These are phyloP conservation scores for Myxozyma neotropica DNA, from an alignment of 805 yeast species.

Conservation along the genomic window DNA sequence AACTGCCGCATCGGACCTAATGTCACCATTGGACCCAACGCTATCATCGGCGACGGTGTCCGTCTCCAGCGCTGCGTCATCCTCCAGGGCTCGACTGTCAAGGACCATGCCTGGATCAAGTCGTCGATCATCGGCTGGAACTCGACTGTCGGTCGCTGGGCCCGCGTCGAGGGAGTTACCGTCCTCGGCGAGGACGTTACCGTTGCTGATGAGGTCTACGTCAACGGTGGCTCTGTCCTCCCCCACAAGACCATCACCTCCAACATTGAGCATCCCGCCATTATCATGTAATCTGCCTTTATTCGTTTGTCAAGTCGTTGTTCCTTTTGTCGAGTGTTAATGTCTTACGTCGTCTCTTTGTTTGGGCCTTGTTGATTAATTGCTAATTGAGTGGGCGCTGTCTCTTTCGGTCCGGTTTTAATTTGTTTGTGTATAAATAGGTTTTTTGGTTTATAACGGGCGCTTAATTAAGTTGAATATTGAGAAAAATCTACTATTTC, in stretches of 20 bases:
- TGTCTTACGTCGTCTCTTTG: background rate
- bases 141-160: constrained; percentile 98
- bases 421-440: constrained; percentile 6
- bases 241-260: constrained; percentile 97
- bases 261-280: constrained; percentile 96
- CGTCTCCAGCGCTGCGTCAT: constrained; percentile 95
- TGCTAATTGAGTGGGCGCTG: constrained; percentile 6
- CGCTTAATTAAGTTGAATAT: constrained; percentile 4
- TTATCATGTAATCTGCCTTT: constrained; percentile 73
- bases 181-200: constrained; percentile 99
- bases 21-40: constrained; percentile 97
- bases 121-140: constrained; percentile 99
- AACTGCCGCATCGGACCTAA: constrained; percentile 97
- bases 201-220: constrained; percentile 96
- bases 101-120: constrained; percentile 97
- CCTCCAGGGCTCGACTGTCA: constrained; percentile 84
- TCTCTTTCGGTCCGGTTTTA: constrained; percentile 3
- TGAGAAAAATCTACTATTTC: background rate
- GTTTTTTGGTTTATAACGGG: constrained; percentile 11
- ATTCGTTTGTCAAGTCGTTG: background rate
- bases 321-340: background rate
- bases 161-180: constrained; percentile 95
- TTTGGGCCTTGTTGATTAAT: constrained; percentile 7
- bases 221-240: constrained; percentile 98
- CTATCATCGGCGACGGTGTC: constrained; percentile 95